These are phyloP conservation scores for Prunus salicina DNA, from an alignment of 306 rosid genomes.

Conservation along the genomic window DNA sequence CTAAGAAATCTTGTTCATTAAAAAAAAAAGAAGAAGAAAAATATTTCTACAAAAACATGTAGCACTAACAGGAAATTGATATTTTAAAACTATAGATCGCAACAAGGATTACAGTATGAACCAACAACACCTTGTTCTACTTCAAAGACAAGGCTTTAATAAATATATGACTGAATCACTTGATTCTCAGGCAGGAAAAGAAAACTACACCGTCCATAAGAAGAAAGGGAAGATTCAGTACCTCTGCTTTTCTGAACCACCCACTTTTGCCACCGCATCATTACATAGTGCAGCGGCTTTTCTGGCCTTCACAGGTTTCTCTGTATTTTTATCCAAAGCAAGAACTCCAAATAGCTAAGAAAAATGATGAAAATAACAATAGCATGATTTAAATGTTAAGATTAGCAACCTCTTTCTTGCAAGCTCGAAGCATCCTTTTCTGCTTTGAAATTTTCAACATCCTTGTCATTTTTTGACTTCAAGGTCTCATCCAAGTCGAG, in stretches of 20 bases:
- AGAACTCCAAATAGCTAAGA: constrained; percentile 23
- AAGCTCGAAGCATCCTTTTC: constrained; percentile 43
- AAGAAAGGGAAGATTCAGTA: constrained; percentile 21
- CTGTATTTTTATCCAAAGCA: constrained; percentile 28
- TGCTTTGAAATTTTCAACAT: constrained; percentile 19
- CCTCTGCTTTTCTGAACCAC: constrained; percentile 84
- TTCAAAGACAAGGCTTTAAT: background rate
- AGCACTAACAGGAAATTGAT: background rate
- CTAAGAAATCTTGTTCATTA: too few relatives aligned
- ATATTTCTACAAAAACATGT: background rate
- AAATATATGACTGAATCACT: background rate
- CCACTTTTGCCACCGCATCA: constrained; percentile 53
- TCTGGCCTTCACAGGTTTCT: constrained; percentile 43
- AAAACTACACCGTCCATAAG: background rate
- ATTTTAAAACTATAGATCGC: background rate
- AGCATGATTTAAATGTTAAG: constrained; percentile 2
- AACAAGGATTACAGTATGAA: background rate
- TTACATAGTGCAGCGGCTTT: constrained; percentile 45
- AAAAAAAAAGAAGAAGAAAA: background rate
- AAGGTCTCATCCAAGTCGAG: constrained; percentile 28
- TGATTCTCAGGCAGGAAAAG: background rate
- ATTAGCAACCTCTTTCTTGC: constrained; percentile 59
- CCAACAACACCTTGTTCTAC: background rate
- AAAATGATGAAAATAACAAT: constrained; percentile 23
- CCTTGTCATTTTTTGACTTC: constrained; percentile 39